phyloP scores from a whole-genome alignment of 768 basidiomycete species.

The Phaeotremella skinneri region DNA sequence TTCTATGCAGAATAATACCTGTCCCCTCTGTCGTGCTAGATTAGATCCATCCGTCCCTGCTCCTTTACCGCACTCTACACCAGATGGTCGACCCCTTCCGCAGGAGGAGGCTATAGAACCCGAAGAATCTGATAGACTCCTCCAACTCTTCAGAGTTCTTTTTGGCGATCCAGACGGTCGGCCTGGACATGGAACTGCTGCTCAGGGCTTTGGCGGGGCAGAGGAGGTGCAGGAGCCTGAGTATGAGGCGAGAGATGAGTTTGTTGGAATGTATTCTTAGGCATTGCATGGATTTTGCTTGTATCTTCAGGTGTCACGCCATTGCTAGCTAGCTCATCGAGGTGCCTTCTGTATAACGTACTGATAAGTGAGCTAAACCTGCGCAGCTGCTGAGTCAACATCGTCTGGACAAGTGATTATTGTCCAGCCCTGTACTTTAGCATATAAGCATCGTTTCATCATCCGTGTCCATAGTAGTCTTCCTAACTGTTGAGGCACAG shows the following conservation, averaged over 20 bases:
- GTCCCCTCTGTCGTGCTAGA: slow-evolving; percentile 4
- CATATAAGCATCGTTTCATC: too few relatives aligned
- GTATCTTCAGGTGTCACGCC: too few relatives aligned
- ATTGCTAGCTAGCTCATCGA: too few relatives aligned
- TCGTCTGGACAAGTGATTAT: too few relatives aligned
- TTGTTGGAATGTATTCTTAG: slow-evolving; percentile 9
- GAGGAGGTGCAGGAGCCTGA: background rate
- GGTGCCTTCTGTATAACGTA: too few relatives aligned
- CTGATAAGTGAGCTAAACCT: too few relatives aligned
- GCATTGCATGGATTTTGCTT: background rate
- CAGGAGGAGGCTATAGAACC: background rate
- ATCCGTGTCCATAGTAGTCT: too few relatives aligned
- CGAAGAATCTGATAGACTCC: slow-evolving; percentile 1
- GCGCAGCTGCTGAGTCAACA: too few relatives aligned
- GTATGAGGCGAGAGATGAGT: background rate
- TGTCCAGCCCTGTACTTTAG: too few relatives aligned
- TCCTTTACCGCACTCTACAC: background rate
- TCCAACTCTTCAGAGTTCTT: background rate
- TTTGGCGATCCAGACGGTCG: background rate
- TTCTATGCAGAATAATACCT: slow-evolving; percentile 8
- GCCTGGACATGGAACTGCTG: too few relatives aligned
- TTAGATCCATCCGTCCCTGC: background rate
- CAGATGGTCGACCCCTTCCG: background rate
- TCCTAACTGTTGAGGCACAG: too few relatives aligned
- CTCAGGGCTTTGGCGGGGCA: background rate